phyloP scores from a whole-genome alignment of 768 basidiomycete genomes.

The Mycena capillaripes region DNA sequence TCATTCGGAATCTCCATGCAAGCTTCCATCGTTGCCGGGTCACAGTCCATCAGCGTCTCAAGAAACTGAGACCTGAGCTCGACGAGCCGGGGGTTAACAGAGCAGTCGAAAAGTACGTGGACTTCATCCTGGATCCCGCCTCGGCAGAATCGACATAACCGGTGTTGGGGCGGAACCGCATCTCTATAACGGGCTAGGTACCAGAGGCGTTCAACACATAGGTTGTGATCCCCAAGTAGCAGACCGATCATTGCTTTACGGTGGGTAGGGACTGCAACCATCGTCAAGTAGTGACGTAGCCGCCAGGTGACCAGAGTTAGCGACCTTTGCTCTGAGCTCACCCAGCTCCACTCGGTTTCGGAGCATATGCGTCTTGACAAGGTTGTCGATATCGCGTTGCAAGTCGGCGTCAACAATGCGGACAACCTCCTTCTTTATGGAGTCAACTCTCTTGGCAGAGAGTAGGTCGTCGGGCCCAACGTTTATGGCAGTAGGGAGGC shows the following conservation, averaged over 20 bases:
- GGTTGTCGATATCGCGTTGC: background rate
- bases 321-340: background rate
- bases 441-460: background rate
- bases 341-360: background rate
- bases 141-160: background rate
- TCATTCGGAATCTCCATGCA: no score
- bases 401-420: background rate
- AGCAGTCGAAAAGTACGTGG: background rate
- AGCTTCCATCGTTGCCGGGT: no score
- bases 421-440: background rate
- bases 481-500: background rate
- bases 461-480: background rate
- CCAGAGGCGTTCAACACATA: background rate
- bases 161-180: background rate
- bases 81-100: background rate
- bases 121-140: background rate
- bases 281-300: background rate
- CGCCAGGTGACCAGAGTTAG: background rate
- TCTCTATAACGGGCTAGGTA: background rate
- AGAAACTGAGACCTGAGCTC: background rate
- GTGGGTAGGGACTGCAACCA: background rate
- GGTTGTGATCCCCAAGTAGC: background rate
- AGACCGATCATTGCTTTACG: background rate
- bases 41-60: no score
- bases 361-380: constrained; percentile 8